Base-by-base conservation (phyloP, 2,329 filamentous ascomycete genomes). In the Alternaria conjuncta region DNA sequence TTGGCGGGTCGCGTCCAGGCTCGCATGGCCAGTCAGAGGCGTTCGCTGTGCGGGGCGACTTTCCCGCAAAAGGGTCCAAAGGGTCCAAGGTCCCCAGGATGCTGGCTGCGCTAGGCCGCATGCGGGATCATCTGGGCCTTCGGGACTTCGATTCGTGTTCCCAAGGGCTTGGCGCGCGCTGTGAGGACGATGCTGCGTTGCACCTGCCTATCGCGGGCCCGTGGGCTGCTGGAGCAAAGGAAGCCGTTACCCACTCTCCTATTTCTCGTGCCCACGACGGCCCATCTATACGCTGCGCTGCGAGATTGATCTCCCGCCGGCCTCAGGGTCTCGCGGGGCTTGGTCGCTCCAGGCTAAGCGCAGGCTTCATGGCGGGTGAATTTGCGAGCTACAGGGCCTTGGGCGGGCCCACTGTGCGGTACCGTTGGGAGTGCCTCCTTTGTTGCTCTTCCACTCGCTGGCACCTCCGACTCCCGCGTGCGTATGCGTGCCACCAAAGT, bases 71-170 rank as follows among this genome's bases (percentile, higher is more conserved):
- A 26, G 28, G 28, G 28, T 36, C 28, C 21, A 7, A 44, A 63
- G 60, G 60, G 60, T 63, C 60, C 55, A 63, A 51, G 13, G 60
- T n/a, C 25, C 13, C 51, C 41, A 46, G 58, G 23, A n/a, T 49
- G 20, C 11, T 53, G 45, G 54, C 21, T 36, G 3, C 15, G 44
- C 56, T 60, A 55, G 43, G 18, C 49, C 9, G 18, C 11, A 30
- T 60, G 49, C 20, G 43, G 60, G 12, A 11, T 21, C 55, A 36
- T 21, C 41, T 57, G 20, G 47, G 23, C 28, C 55, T 30, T 28
- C 30, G 46, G 45, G 18, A 11, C 28, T 51, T 30, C 28, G 47
- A 18, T 47, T 43, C n/a, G 26, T 10, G 21, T 21, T 5, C 44
- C 60, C 60, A 55, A 44, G 49, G 13, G 36, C 60, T 60, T 55